A percentile compares a stretch with the other conserved stretches of the same genome.
Conservation (phyloP, 495 filamentous ascomycete species). For the Daldinia vernicosa region DNA sequence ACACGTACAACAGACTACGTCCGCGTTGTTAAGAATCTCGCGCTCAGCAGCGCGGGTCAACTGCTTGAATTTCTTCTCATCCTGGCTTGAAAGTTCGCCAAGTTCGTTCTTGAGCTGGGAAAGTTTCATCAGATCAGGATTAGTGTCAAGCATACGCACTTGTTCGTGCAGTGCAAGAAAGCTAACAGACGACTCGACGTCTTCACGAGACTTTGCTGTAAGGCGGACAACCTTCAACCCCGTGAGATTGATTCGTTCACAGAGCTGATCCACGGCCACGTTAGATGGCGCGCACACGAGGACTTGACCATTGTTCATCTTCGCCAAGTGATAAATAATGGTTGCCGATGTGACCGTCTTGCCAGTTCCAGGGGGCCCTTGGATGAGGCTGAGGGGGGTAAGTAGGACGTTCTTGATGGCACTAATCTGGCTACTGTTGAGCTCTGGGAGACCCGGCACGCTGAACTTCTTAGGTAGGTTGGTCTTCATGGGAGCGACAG, state of each 20-base stretch:
- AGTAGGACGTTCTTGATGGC: conserved; percentile 96
- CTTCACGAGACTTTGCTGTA: conserved; percentile 97
- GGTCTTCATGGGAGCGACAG: conserved; percentile 95
- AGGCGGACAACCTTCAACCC: conserved; percentile 97
- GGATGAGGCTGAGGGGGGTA: conserved; percentile 93
- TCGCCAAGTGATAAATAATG: conserved; percentile 96
- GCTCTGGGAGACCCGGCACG: conserved; percentile 92
- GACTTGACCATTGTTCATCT: conserved; percentile 93
- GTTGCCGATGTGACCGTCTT: conserved; percentile 99
- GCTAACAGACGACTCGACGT: conserved; percentile 95
- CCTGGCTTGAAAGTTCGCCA: conserved; percentile 92
- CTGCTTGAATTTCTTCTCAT: conserved; percentile 98
- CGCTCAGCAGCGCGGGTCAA: conserved; percentile 92
- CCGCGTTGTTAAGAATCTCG: conserved; percentile 93
- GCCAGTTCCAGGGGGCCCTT: conserved; percentile 95
- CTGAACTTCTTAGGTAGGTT: conserved; percentile 96
- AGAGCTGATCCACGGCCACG: conserved; percentile 98
- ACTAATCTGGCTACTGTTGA: conserved; percentile 95
- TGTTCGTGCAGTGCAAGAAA: conserved; percentile 97
- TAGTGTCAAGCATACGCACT: conserved; percentile 96
- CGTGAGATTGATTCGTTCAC: conserved; percentile 94
- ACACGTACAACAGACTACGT: conserved; percentile 99
- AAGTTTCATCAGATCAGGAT: conserved; percentile 89
- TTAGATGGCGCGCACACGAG: conserved; percentile 98
- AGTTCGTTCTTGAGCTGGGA: conserved; percentile 90